Conservation (phyloP, 805 yeast genomes). For the Candida argentea region DNA sequence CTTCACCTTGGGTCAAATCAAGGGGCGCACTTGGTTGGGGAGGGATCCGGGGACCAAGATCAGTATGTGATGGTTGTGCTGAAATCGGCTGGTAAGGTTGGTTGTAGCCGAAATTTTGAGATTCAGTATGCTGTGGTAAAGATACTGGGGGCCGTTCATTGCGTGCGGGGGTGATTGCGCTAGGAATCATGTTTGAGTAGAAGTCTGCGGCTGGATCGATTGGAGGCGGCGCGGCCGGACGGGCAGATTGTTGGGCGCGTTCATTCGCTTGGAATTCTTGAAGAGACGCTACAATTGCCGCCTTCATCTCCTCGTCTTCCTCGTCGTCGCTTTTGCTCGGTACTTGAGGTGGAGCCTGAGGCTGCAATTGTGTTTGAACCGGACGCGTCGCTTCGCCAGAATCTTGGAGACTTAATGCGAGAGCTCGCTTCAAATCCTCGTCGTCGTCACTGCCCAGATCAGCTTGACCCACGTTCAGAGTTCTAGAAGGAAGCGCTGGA, state of each 20-base stretch:
- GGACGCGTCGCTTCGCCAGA: slow-evolving; percentile 10
- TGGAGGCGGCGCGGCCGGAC: slow-evolving; percentile 4
- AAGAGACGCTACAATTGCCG: slow-evolving; percentile 89
- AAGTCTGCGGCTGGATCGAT: slow-evolving; percentile 12
- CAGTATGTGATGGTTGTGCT: slow-evolving; percentile 5
- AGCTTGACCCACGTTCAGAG: slow-evolving; percentile 1
- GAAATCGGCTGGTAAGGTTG: not conserved
- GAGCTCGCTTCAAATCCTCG: slow-evolving; percentile 68
- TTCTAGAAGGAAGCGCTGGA: too few species aligned
- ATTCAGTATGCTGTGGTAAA: too few species aligned
- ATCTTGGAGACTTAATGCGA: slow-evolving; percentile 69
- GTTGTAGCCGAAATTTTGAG: too few species aligned
- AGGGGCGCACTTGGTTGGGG: slow-evolving; percentile 7
- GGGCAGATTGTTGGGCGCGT: slow-evolving; percentile 5
- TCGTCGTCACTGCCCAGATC: too few species aligned
- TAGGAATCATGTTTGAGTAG: slow-evolving; percentile 20
- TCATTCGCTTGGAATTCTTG: slow-evolving; percentile 48
- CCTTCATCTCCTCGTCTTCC: slow-evolving; percentile 77
- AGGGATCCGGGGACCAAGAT: slow-evolving; percentile 3
- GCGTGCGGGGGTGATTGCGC: slow-evolving; percentile 3
- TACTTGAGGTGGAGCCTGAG: slow-evolving; percentile 10
- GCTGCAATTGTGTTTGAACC: slow-evolving; percentile 4
- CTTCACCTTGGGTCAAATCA: slow-evolving; percentile 51
- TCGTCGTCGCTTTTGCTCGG: slow-evolving; percentile 42
- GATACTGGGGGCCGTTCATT: slow-evolving; percentile 4